Evolutionary conservation across 1,284 basidiomycete species (phyloP), one percentile per base, ranked within the genome.

Genomic region (Ceratobasidium sp.): DNA sequence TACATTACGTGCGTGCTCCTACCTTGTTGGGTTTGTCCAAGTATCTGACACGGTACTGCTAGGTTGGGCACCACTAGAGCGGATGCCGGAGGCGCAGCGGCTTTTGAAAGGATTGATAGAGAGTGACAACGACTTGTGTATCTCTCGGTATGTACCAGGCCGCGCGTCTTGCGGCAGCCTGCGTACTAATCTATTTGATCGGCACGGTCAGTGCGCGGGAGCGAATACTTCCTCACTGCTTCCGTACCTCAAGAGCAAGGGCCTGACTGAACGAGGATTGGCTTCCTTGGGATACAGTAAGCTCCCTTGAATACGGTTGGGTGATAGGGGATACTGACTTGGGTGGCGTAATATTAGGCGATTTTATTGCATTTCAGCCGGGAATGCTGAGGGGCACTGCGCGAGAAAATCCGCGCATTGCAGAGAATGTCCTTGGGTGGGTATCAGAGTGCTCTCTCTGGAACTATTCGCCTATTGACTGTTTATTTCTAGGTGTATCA

Each of bases 91-190:
- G 87, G 88, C 75, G 87, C 87, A 0, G 86, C 85, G 27, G 85
- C 85, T 1, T 94, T 93, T 75, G 89, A 91, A 80, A 90, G 87
- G 82, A 93, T 94, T 77, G 93, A 94, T 79, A 84, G 90, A 79
- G 90, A 91, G 90, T 91, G 75, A 74, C 91, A 93, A 77, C 86
- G 87, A 0, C 76, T 94, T 11, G 84, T 94, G 11, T 94, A 94
- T 80, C 81, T 91, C 74, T 94, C 92, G 78, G 88, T 88, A 47
- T 59, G 81, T 63, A 7, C 60, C 36, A 41, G 36, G 36, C 6
- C 36, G 36, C 11, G 11, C 11, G 6, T 41, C 11, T 4, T 11
- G 36, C 11, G 11, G 4, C 36, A 41, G 36, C 36, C 11, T 41
- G 36, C 41, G 24, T 48, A 36, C 56, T 54, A 44, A 66, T 60